phyloP scores from a whole-genome alignment of 371 early-diverging fungal genomes.

The Conidiobolus coronatus region DNA sequence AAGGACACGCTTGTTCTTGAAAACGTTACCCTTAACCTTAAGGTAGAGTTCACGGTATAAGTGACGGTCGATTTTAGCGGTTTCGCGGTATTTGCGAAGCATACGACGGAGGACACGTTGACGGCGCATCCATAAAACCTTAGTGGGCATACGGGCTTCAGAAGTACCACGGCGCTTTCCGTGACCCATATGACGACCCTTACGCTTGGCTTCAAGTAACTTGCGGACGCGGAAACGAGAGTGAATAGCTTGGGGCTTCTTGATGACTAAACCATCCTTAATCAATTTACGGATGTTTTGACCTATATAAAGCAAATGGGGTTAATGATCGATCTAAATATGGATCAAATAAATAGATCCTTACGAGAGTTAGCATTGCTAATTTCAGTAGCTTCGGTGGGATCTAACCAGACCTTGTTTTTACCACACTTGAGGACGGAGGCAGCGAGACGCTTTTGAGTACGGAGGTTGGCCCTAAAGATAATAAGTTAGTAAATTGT shows the following conservation, averaged over 20 bases:
- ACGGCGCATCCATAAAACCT: slow-evolving; percentile 98
- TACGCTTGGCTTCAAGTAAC: slow-evolving; percentile 83
- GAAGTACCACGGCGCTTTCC: slow-evolving; percentile 98
- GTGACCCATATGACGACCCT: slow-evolving; percentile 97
- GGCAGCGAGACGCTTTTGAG: slow-evolving; percentile 93
- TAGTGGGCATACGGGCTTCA: slow-evolving; percentile 96
- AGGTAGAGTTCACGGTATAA: slow-evolving; percentile 95
- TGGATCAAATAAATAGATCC: slow-evolving; percentile 7
- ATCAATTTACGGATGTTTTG: slow-evolving; percentile 93
- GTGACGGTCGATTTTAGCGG: slow-evolving; percentile 96
- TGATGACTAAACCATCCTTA: slow-evolving; percentile 89
- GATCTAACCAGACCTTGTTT: slow-evolving; percentile 99
- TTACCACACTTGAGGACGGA: slow-evolving; percentile 97
- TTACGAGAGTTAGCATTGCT: slow-evolving; percentile 94
- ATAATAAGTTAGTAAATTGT: neutral
- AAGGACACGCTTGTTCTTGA: slow-evolving; percentile 99
- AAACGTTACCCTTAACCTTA: slow-evolving; percentile 99
- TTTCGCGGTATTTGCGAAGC: slow-evolving; percentile 94
- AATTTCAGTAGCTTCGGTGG: slow-evolving; percentile 90
- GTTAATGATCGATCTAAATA: neutral
- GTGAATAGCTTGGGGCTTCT: slow-evolving; percentile 81
- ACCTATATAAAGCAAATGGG: slow-evolving; percentile 20
- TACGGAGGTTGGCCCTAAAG: slow-evolving; percentile 53
- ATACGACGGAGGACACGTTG: slow-evolving; percentile 96
- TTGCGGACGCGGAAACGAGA: slow-evolving; percentile 94